These are phyloP conservation scores for Hymenotorrendiella dingleyae DNA, from an alignment of 2,329 filamentous ascomycete species.

Conservation along the genomic window DNA sequence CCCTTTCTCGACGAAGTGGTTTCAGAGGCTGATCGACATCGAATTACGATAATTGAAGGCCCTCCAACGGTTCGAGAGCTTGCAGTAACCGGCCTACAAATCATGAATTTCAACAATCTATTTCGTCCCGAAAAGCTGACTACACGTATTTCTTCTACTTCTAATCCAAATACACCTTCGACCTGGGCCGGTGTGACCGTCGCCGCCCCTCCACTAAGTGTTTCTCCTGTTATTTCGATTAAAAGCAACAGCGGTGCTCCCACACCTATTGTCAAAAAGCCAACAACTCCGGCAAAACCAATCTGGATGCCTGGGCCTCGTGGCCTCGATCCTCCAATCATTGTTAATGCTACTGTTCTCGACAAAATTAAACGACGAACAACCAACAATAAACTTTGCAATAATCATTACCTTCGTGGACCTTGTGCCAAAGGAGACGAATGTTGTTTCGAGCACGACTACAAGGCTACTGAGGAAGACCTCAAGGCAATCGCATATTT, in stretches of 20 bases:
- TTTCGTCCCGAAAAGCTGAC: constrained; percentile 50
- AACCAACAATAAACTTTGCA: constrained; percentile 52
- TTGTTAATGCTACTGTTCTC: constrained; percentile 39
- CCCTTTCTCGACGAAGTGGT: constrained; percentile 52
- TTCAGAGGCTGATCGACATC: constrained; percentile 37
- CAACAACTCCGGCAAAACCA: constrained; percentile 10
- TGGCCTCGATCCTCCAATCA: constrained; percentile 48
- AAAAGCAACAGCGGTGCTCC: constrained; percentile 12
- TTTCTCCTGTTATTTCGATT: constrained; percentile 14
- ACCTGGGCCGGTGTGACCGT: constrained; percentile 30
- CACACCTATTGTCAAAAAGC: constrained; percentile 9
- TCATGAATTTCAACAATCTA: constrained; percentile 42
- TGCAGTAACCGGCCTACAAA: constrained; percentile 39
- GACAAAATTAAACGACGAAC: constrained; percentile 52
- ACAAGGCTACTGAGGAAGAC: constrained; percentile 48
- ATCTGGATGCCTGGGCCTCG: constrained; percentile 49
- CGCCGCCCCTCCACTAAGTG: constrained; percentile 15
- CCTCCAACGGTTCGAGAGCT: constrained; percentile 46
- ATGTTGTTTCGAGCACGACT: constrained; percentile 53
- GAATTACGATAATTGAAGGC: constrained; percentile 51
- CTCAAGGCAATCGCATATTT: constrained; percentile 50
- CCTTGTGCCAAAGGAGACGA: constrained; percentile 48
- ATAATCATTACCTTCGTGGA: constrained; percentile 55
- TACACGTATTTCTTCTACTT: constrained; percentile 21
- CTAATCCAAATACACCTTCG: constrained; percentile 18